phyloP scores from a whole-genome alignment of 164 flowering plant genomes.

The Umbilicus rupestris region DNA sequence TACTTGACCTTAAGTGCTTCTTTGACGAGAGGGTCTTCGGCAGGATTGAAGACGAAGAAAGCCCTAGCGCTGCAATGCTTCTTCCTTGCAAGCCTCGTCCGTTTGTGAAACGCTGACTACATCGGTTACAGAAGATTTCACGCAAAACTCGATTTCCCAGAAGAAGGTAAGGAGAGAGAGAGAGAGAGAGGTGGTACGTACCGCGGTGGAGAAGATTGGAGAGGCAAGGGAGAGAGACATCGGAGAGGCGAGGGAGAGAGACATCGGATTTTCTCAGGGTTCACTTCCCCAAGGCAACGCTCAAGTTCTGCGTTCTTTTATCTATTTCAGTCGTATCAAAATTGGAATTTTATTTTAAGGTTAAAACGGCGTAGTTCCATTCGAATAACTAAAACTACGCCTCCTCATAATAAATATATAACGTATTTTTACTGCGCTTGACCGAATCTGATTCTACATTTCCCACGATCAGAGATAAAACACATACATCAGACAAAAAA shows the following conservation, averaged over 20 bases:
- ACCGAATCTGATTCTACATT: background rate
- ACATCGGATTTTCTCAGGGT: background rate
- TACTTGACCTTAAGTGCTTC: slow-evolving; percentile 19
- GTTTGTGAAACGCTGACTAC: too few species aligned
- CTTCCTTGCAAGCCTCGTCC: background rate
- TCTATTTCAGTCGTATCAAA: background rate
- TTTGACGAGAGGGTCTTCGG: slow-evolving; percentile 21
- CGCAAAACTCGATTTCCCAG: too few species aligned
- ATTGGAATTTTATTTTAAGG: background rate
- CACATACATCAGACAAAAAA: background rate
- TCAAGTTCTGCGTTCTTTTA: too few species aligned
- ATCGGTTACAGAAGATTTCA: too few species aligned
- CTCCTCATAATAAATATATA: too few species aligned
- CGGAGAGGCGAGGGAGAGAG: slow-evolving; percentile 7
- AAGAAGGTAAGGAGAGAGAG: too few species aligned
- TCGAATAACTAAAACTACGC: too few species aligned
- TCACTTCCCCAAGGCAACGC: background rate
- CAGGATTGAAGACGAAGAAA: slow-evolving; percentile 14
- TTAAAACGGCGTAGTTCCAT: background rate
- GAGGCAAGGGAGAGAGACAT: slow-evolving; percentile 7
- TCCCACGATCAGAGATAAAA: background rate
- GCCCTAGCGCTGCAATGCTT: slow-evolving; percentile 10
- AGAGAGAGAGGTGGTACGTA: background rate
- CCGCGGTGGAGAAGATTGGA: background rate
- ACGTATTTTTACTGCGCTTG: too few species aligned